Evolutionary conservation across 352 stramenopile species (phyloP).

Genomic region (Phytopythium helicoides): DNA sequence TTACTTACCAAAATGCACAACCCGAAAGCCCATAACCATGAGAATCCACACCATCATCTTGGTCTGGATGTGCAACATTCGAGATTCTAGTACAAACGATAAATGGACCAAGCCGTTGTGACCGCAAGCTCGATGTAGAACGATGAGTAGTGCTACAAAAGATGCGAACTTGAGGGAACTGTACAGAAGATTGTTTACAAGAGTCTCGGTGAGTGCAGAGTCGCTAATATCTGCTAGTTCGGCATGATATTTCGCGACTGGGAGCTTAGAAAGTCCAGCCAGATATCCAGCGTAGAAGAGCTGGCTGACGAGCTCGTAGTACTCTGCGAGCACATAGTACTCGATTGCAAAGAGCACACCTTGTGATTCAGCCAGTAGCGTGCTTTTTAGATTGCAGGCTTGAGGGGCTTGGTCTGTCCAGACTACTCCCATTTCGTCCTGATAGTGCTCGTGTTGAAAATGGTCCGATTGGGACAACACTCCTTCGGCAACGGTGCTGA

Average conservation of each 20-base stretch:
- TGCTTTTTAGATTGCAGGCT: neutral
- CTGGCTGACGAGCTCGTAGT: conserved; percentile 25
- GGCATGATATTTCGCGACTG: conserved; percentile 17
- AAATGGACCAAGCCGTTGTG: conserved; percentile 12
- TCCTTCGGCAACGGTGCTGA: too few relatives aligned
- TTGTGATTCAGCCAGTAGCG: conserved; percentile 7
- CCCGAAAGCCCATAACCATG: conserved; percentile 17
- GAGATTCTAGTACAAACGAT: conserved; percentile 22
- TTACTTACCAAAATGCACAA: conserved; percentile 22
- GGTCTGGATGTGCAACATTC: conserved; percentile 12
- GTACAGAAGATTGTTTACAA: conserved; percentile 10
- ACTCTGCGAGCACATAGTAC: conserved; percentile 29
- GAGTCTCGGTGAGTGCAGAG: neutral
- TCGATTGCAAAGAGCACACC: conserved; percentile 22
- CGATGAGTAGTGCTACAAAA: conserved; percentile 4
- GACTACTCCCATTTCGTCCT: neutral
- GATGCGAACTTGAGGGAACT: conserved; percentile 14
- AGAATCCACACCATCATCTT: conserved; percentile 29
- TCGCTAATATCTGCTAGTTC: conserved; percentile 13
- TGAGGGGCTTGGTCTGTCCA: neutral
- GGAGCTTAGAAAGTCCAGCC: conserved; percentile 10
- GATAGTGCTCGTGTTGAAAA: neutral
- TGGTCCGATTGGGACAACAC: neutral
- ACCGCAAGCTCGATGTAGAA: neutral
- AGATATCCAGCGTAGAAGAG: conserved; percentile 18